Base-by-base conservation (phyloP, 768 basidiomycete species). In the Candolleomyces efflorescens region DNA sequence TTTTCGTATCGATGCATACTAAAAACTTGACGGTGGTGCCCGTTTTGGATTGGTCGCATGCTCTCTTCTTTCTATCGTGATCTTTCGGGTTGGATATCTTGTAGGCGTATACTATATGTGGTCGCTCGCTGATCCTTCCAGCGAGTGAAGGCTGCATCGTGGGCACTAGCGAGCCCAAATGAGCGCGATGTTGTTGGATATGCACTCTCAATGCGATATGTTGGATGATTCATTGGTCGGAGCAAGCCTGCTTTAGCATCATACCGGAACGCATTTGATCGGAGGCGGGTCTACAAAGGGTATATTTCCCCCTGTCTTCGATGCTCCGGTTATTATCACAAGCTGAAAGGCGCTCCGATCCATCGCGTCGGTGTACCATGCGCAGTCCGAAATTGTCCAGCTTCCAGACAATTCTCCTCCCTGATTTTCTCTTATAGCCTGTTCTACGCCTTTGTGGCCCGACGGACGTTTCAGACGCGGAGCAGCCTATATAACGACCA, bases 71-170 rank as follows among this genome's bases (percentile, higher is more conserved):
- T 20, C 18, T 20, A 3, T 50, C 56, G 58, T 59, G 53, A 59
- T 24, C 26, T 53, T 38, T 39, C 58, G 58, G 49, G 47, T 36
- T 48, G 55, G 18, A 26, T 37, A 20, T n/a, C 6, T 17, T 51
- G 47, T 61, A 89, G 87, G 82, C 53, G 87, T 90, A 22, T 92
- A 88, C 70, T 92, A 90, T 71, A 93, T 92, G 90, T 94, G 92
- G 92, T 82, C 87, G 2, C 75, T 92, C 55, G 82, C 84, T 9
- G 82, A 84, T 58, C 70, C 67, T 26, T 63, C 68, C 32, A 59
- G 59, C 53, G 56, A 59, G 44, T 55, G 50, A 43, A 32, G 18
- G 15, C 18, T 17, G 13, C 41, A 7, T 17, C 5, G 10, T 43
- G 6, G 17, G 41, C 5, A 6, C 5, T 17, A 17, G 41, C 15